Evolutionary conservation across 2,329 filamentous ascomycete genomes (phyloP), one percentile per base, ranked within the genome.

Genomic region (Scopulariopsis brevicaulis): DNA sequence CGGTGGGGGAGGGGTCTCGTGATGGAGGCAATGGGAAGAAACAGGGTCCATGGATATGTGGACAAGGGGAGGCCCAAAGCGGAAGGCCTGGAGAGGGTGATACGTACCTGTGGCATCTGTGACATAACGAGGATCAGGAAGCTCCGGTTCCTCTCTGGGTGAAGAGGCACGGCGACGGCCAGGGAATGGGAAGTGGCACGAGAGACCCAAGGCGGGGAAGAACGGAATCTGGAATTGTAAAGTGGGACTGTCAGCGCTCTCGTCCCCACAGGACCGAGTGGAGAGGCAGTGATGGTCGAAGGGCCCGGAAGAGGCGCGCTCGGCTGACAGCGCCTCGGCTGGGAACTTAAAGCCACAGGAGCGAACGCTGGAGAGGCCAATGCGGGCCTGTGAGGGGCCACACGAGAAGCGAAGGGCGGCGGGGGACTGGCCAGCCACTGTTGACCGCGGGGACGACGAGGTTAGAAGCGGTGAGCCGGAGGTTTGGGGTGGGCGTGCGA

Each of bases 131-230:
- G 15, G 40, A n/a, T n/a, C n/a, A n/a, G n/a, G 40, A 46, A 7
- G 40, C 18, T n/a, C 15, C 15, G 15, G n/a, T 46, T 14, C 40
- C 15, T 32, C 8, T 32, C 28, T 32, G 15, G 15, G 40, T n/a
- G 40, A 61, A 63, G 56, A 60, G 61, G 64, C 60, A 63, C 48
- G 37, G 51, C 65, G 61, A 66, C 64, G 60, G 61, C 62, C 65
- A 55, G 40, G 60, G 58, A 57, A 60, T 46, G 15, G 15, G 40
- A 15, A 46, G 40, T 46, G 40, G 40, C 40, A 46, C 40, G 40
- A 46, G n/a, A 46, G n/a, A n/a, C 15, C 40, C 40, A n/a, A 46
- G 40, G 40, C 40, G 40, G 40, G 40, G 40, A 46, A 46, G 40
- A n/a, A 46, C 18, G 18, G 40, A 46, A 46, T 46, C 18, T n/a